phyloP scores from a whole-genome alignment of 1,284 basidiomycete genomes.

The Trichosporon coremiiforme region DNA sequence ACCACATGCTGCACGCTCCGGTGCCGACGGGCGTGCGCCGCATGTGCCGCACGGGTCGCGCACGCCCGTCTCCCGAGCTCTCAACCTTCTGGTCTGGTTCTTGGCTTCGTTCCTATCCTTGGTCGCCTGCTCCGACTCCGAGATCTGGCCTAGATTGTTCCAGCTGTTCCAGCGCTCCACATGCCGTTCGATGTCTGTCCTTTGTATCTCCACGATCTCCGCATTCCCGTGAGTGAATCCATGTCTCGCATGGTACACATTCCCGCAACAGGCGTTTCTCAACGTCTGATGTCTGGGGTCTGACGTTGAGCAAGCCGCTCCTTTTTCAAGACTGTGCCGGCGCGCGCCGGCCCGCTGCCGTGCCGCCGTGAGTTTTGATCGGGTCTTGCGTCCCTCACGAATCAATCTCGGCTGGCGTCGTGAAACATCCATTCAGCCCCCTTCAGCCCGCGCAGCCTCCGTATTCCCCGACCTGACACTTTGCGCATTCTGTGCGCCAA shows the following conservation, averaged over 20 bases:
- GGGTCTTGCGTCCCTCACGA: constrained; percentile 1
- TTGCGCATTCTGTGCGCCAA: not conserved
- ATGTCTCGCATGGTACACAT: not conserved
- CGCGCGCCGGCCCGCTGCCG: not conserved
- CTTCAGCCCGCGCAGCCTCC: not conserved
- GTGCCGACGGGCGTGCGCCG: too few relatives aligned
- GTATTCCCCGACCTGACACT: not conserved
- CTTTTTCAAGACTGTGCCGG: too few relatives aligned
- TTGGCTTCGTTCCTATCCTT: too few relatives aligned
- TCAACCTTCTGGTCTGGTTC: too few relatives aligned
- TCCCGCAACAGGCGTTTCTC: not conserved
- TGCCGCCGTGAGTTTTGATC: not conserved
- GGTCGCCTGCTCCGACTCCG: not conserved
- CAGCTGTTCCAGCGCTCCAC: not conserved
- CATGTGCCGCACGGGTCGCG: not conserved
- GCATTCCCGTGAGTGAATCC: not conserved
- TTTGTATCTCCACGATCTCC: not conserved
- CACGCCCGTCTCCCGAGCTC: too few relatives aligned
- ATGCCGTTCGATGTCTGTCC: not conserved
- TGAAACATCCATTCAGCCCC: not conserved
- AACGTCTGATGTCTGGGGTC: not conserved
- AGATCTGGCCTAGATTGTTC: not conserved
- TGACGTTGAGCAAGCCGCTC: too few relatives aligned
- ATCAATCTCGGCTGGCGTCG: constrained; percentile 5
- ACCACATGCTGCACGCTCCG: not conserved